Evolutionary conservation across 1,284 basidiomycete genomes (phyloP).

Genomic region (Apiotrichum sp.): DNA sequence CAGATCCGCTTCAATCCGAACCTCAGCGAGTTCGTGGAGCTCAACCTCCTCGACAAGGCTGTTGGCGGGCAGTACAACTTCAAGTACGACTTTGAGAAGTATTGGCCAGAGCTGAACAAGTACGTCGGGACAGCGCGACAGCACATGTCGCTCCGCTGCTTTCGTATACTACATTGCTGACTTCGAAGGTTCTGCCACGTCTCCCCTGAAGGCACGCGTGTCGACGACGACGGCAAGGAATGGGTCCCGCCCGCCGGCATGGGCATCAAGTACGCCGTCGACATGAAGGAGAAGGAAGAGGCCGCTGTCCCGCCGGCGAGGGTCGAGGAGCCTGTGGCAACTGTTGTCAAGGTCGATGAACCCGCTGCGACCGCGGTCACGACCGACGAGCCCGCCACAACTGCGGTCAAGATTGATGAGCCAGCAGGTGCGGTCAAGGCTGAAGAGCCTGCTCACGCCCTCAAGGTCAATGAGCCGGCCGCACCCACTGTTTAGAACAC

Average conservation of each 20-base stretch:
- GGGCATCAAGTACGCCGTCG: conserved; percentile 22
- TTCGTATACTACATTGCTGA: not conserved
- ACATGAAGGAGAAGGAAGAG: not conserved
- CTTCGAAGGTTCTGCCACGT: conserved; percentile 26
- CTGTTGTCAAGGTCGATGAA: no score
- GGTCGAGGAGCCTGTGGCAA: no score
- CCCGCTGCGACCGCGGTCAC: no score
- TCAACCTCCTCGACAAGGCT: conserved; percentile 69
- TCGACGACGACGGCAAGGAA: conserved; percentile 29
- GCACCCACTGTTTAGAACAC: no score
- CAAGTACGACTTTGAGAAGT: conserved; percentile 66
- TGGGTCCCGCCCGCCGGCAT: conserved; percentile 38
- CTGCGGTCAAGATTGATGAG: no score
- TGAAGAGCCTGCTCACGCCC: no score
- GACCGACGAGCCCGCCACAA: no score
- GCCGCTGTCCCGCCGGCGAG: no score
- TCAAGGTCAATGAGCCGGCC: no score
- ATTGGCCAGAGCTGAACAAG: conserved; percentile 70
- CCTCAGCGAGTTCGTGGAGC: conserved; percentile 65
- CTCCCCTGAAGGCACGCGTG: conserved; percentile 33
- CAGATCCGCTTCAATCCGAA: conserved; percentile 82
- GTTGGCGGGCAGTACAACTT: conserved; percentile 73
- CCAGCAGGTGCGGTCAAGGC: no score
- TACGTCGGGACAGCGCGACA: not conserved
- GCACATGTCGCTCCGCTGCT: no score